Base-by-base conservation (phyloP, 371 early-diverging fungal genomes). In the Mucor plumbeus region DNA sequence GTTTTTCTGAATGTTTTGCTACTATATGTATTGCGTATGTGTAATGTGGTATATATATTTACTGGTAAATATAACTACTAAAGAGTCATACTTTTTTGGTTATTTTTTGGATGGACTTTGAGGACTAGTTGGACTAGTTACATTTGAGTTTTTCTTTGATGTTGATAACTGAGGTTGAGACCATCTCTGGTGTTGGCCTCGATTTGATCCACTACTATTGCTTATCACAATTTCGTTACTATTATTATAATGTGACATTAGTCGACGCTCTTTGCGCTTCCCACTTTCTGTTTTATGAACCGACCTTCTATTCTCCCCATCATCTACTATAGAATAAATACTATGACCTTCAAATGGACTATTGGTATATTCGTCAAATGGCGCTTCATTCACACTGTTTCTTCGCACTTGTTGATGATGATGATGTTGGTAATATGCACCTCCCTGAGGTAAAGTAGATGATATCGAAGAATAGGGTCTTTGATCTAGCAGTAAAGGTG, bases 221-320 rank as follows among this genome's bases (percentile, higher is more conserved):
- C 61, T 35, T 15, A 61, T 47, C 34, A 48, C 39, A 13, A 39
- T 31, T 26, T 58, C 65, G 36, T 39, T 26, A 1, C 35, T 65
- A 48, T 57, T 10, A 41, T 26, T 59, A 65, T 53, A 40, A 59
- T 59, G 59, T 38, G 50, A 21, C 54, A 63, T 66, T 59, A 66
- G 64, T 39, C 53, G 63, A 43, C 59, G 61, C 17, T 53, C 72
- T 77, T 77, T 80, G 55, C 80, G 67, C 55, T 71, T 73, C n/a
- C 78, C 77, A 63, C 76, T 77, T 56, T 77, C 76, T 31, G 80
- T 77, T 68, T 71, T 76, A 33, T 72, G 61, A 63, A 73, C 69
- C 41, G 67, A 71, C 67, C 71, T 67, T 63, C 68, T 62, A 38
- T 44, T 44, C 60, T 66, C 67, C 40, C 36, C 61, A 36, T 54